Conservation (phyloP, 2,329 filamentous ascomycete genomes). For the Penicillium sp. region DNA sequence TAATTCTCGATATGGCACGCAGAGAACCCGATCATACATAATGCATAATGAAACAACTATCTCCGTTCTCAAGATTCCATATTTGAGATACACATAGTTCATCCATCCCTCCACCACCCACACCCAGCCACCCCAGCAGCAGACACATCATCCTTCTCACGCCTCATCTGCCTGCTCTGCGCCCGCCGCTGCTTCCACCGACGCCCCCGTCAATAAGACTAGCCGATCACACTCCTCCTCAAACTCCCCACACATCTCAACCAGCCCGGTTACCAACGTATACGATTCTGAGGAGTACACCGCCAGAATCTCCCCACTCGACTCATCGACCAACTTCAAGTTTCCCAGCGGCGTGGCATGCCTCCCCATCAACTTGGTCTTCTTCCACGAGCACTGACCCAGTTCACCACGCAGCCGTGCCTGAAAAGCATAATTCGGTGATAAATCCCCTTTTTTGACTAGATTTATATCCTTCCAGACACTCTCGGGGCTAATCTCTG, state of each 20-base stretch:
- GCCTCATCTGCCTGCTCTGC: slow-evolving; percentile 1
- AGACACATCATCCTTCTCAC: not conserved
- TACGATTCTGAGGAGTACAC: slow-evolving; percentile 11
- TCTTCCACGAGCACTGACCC: slow-evolving; percentile 5
- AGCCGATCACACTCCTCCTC: slow-evolving; percentile 9
- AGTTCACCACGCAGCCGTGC: not conserved
- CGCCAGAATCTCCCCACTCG: slow-evolving; percentile 6
- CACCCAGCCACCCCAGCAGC: not conserved
- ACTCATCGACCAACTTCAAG: slow-evolving; percentile 10
- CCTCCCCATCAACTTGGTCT: slow-evolving; percentile 10
- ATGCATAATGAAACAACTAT: not conserved
- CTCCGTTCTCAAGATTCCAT: not conserved
- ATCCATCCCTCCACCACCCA: not conserved
- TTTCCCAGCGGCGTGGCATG: slow-evolving; percentile 5
- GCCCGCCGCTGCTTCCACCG: slow-evolving; percentile 7
- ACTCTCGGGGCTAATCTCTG: not conserved
- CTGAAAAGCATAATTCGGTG: slow-evolving; percentile 6
- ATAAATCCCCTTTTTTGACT: slow-evolving; percentile 7
- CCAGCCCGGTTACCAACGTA: slow-evolving; percentile 3
- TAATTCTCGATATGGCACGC: not conserved
- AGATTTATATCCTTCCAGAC: not conserved
- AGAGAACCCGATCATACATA: not conserved
- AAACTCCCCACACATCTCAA: slow-evolving; percentile 11
- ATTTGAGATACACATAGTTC: too few relatives aligned
- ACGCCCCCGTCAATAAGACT: slow-evolving; percentile 8